Base-by-base conservation (phyloP, 2,329 filamentous ascomycete genomes). In the Ophiostoma triangulosporum region DNA sequence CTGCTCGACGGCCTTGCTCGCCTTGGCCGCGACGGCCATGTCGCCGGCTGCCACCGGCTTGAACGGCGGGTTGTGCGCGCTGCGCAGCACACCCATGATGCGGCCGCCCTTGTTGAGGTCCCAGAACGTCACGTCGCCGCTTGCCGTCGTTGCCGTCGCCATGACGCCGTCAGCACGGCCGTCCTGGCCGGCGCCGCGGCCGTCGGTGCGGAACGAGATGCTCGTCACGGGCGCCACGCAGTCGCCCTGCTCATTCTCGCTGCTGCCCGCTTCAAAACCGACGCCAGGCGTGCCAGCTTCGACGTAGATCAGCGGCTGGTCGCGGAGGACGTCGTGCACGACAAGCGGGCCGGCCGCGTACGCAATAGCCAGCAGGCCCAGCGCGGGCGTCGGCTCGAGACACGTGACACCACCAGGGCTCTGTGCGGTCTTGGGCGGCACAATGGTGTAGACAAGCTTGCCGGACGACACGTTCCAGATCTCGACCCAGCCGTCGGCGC, bases 391-490 rank as follows among this genome's bases (percentile, higher is more conserved):
- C 0, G 91, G 84, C 60, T 95, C 81, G 50, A 98, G 72, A 40
- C 88, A 88, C 6, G 88, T 94, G n/a, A 97, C 86, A 14, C 85
- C 75, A 48, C 90, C 91, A 60, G 80, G 84, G 51, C 82, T 76
- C 2, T 83, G 36, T 27, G 27, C 38, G 2, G 36, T 56, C 54
- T 53, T 43, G 0, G 86, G 83, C 1, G 93, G 86, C 14, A 93
- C 72, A 51, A 98, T 83, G 2, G 89, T 94, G 67, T 96, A 94
- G 27, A 98, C 80, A 52, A 96, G 75, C 66, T 94, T 95, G 48
- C 80, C 90, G 3, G 88, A 95, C 64, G 86, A 94, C 57, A 98
- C 73, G 64, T 98, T 98, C 91, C 93, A 98, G 50, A 98, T 95
- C 64, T 98, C 93, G 8, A 96, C 83, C 66, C 83, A 85, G 6